phyloP scores from a whole-genome alignment of 257 asterid genomes.

The Jaltomata sinuosa region DNA sequence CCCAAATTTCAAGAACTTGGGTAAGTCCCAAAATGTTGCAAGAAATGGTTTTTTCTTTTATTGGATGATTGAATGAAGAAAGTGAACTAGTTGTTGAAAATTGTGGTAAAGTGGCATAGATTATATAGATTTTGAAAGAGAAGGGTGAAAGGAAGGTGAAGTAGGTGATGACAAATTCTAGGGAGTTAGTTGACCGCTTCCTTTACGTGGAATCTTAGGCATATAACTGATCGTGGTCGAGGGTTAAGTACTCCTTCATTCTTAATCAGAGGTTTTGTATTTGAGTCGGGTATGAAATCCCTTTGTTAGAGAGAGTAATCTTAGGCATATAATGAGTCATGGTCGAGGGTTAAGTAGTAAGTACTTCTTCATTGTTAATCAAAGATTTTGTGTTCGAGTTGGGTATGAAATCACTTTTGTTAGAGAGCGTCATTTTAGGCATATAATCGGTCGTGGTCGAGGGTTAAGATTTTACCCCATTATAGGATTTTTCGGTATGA shows the following conservation, averaged over 20 bases:
- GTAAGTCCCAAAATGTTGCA: background rate
- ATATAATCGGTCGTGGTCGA: too few relatives aligned
- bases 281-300: too few relatives aligned
- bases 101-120: background rate
- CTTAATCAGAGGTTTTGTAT: too few relatives aligned
- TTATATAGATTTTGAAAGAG: background rate
- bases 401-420: accelerated
- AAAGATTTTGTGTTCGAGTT: background rate
- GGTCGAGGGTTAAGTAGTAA: too few relatives aligned
- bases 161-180: background rate
- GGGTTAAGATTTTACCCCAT: background rate
- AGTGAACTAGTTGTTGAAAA: background rate
- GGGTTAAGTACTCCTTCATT: too few relatives aligned
- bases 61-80: background rate
- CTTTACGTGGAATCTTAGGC: background rate
- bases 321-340: too few relatives aligned
- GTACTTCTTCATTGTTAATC: too few relatives aligned
- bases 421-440: too few relatives aligned
- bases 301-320: too few relatives aligned
- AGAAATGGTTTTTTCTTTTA: background rate
- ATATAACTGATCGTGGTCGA: background rate
- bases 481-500: background rate
- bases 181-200: constrained; percentile 10
- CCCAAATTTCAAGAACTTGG: background rate
- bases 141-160: background rate